Evolutionary conservation across 371 early-diverging fungal genomes (phyloP).

Genomic region (Actinomortierella wolfii): DNA sequence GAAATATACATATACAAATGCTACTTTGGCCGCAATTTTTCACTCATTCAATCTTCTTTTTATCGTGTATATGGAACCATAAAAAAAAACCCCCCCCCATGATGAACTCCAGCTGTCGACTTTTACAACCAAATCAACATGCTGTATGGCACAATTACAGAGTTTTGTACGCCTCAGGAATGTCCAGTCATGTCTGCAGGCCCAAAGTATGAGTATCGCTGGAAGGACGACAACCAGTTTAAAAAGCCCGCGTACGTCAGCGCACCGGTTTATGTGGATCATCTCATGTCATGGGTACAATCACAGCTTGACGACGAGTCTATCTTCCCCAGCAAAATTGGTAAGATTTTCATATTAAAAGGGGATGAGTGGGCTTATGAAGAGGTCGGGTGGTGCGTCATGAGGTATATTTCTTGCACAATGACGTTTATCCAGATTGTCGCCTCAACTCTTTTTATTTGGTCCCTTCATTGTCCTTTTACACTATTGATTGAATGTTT

Average conservation of each 20-base stretch:
- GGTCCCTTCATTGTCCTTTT: too few species aligned
- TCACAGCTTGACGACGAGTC: slow-evolving; percentile 77
- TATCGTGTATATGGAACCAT: slow-evolving; percentile 1
- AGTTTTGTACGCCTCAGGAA: slow-evolving; percentile 75
- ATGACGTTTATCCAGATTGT: too few species aligned
- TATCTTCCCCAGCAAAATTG: slow-evolving; percentile 80
- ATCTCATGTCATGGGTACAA: slow-evolving; percentile 84
- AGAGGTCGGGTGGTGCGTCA: too few species aligned
- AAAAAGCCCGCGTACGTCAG: slow-evolving; percentile 78
- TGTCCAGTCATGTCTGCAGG: slow-evolving; percentile 93
- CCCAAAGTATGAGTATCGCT: slow-evolving; percentile 76
- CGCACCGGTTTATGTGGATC: slow-evolving; percentile 87
- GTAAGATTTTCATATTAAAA: slow-evolving; percentile 22
- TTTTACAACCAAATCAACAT: slow-evolving; percentile 93
- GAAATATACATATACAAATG: too few species aligned
- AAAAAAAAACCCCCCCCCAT: not conserved
- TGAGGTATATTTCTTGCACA: too few species aligned
- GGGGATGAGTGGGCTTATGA: too few species aligned
- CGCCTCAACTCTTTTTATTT: too few species aligned
- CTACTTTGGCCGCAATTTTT: not conserved
- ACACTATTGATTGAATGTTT: too few species aligned
- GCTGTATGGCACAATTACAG: slow-evolving; percentile 85
- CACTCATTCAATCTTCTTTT: slow-evolving; percentile 1
- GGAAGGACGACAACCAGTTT: slow-evolving; percentile 77
- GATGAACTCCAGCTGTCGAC: slow-evolving; percentile 72